Percentiles rank a stretch among this genome's conserved stretches.
These are phyloP conservation scores for Stachybotrys echinatus DNA, from an alignment of 2,329 filamentous ascomycete species.

Conservation along the genomic window DNA sequence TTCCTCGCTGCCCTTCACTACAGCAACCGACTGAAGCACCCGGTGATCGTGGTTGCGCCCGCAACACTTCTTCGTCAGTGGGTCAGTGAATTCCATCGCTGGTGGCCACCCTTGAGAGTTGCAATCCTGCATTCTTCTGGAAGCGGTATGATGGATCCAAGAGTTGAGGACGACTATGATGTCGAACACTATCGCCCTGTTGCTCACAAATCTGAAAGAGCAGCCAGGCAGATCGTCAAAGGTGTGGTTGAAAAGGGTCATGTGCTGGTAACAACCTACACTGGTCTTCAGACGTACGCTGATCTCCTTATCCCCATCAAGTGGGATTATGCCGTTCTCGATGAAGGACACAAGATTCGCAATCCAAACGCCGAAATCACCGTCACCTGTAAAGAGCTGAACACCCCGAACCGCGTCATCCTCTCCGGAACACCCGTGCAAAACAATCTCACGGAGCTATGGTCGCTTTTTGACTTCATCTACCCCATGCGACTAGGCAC, in stretches of 20 bases:
- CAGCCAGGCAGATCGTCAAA: conserved; percentile 76
- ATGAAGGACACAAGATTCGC: conserved; percentile 97
- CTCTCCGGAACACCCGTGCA: conserved; percentile 96
- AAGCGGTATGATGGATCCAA: conserved; percentile 90
- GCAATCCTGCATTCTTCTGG: conserved; percentile 94
- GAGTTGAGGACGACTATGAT: conserved; percentile 50
- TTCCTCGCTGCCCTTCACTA: conserved; percentile 90
- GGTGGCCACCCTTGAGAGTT: conserved; percentile 98
- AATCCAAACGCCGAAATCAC: conserved; percentile 96
- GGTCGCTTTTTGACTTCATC: conserved; percentile 97
- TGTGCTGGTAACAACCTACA: conserved; percentile 92
- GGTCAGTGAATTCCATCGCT: conserved; percentile 97
- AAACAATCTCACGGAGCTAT: conserved; percentile 90
- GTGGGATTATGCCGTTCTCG: conserved; percentile 91
- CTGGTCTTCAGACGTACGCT: conserved; percentile 88
- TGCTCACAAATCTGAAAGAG: conserved; percentile 36
- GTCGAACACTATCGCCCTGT: conserved; percentile 35
- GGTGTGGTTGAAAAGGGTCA: conserved; percentile 80
- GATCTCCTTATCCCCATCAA: conserved; percentile 75
- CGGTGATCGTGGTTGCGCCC: conserved; percentile 86
- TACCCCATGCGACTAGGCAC: conserved; percentile 94
- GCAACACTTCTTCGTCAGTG: conserved; percentile 95
- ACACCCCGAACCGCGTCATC: conserved; percentile 85
- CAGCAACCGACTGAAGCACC: conserved; percentile 77
- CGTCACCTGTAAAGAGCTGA: conserved; percentile 88